These are phyloP conservation scores for Saprolegnia diclina DNA, from an alignment of 352 stramenopile species.

Conservation along the genomic window DNA sequence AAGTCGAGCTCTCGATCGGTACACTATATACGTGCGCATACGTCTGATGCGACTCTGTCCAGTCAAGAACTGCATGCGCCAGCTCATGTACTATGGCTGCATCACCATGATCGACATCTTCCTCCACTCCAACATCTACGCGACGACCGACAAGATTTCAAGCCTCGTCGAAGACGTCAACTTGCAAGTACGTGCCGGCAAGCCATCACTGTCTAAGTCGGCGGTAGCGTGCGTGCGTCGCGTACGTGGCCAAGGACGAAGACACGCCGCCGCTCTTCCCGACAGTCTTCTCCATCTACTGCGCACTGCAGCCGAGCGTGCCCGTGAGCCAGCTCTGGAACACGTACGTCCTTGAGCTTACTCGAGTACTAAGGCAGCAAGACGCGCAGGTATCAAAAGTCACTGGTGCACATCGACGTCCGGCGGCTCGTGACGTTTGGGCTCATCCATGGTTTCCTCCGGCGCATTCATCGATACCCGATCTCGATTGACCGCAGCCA, in stretches of 20 bases:
- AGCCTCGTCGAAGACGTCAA: conserved; percentile 49
- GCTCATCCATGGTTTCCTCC: conserved; percentile 77
- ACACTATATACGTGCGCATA: not conserved
- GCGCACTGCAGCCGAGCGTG: conserved; percentile 73
- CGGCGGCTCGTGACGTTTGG: conserved; percentile 84
- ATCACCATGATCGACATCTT: conserved; percentile 89
- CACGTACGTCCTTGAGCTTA: conserved; percentile 46
- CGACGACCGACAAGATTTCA: conserved; percentile 56
- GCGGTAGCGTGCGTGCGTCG: conserved; percentile 43
- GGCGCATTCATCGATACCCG: conserved; percentile 81
- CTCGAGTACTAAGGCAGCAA: too few relatives aligned
- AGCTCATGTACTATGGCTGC: conserved; percentile 86
- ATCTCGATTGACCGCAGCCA: conserved; percentile 33
- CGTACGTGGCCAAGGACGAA: conserved; percentile 74
- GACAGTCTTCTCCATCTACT: conserved; percentile 84
- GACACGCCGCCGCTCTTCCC: conserved; percentile 50
- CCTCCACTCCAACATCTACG: conserved; percentile 87
- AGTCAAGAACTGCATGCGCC: conserved; percentile 81
- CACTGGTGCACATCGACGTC: conserved; percentile 52
- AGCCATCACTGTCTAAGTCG: conserved; percentile 18
- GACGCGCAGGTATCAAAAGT: not conserved
- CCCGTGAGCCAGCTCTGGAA: conserved; percentile 81
- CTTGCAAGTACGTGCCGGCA: conserved; percentile 37
- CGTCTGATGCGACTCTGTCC: not conserved
- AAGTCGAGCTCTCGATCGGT: conserved; percentile 79